Conservation (phyloP, 2,329 filamentous ascomycete species). For the Claviceps arundinis region DNA sequence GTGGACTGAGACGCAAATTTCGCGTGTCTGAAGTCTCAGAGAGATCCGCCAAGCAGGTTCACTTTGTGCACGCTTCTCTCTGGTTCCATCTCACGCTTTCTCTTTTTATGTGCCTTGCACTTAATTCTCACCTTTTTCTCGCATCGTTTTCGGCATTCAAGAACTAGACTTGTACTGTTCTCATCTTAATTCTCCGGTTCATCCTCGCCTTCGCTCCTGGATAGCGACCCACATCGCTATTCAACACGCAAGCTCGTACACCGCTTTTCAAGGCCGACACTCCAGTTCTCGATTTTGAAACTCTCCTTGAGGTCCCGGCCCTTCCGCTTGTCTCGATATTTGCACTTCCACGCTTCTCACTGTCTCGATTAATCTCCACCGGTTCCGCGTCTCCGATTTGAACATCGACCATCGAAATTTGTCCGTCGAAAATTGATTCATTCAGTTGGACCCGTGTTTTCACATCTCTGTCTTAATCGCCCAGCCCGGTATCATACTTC, state of each 20-base stretch:
- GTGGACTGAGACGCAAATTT: background rate
- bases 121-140: background rate
- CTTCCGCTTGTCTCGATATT: background rate
- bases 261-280: conserved; percentile 2
- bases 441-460: background rate
- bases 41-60: background rate
- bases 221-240: background rate
- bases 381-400: background rate
- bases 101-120: background rate
- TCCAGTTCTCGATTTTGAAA: background rate
- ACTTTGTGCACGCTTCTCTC: background rate
- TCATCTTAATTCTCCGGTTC: background rate
- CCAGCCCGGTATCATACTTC: background rate
- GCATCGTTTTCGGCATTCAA: background rate
- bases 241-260: background rate
- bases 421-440: background rate
- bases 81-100: background rate
- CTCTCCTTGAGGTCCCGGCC: conserved; percentile 4
- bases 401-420: background rate
- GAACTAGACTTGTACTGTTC: background rate
- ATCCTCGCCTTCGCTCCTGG: background rate
- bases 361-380: background rate
- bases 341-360: background rate
- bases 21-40: background rate
- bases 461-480: background rate